A percentile compares a stretch with the other conserved stretches of the same genome.
Evolutionary conservation across 306 rosid genomes (phyloP).

Genomic region (Urtica urens): DNA sequence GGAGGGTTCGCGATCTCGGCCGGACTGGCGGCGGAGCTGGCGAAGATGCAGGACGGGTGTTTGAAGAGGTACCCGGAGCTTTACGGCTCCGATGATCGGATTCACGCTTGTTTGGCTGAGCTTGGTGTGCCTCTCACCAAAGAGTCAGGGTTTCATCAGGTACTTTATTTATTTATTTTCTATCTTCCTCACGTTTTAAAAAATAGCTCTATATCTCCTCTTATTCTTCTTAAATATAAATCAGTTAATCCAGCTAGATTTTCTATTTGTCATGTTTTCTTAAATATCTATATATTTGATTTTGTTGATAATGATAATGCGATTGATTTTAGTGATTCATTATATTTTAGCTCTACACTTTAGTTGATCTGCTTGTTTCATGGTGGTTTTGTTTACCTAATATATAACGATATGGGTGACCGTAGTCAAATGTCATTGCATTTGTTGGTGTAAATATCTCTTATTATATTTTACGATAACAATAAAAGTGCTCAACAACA

Average conservation of each 20-base stretch:
- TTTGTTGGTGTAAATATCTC: not conserved
- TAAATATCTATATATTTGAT: no score
- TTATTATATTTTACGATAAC: not conserved
- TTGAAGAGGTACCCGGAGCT: slow-evolving; percentile 42
- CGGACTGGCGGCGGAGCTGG: slow-evolving; percentile 42
- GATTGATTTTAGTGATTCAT: no score
- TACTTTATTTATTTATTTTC: slow-evolving; percentile 11
- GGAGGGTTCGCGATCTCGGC: slow-evolving; percentile 70
- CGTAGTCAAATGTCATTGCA: not conserved
- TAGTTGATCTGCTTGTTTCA: no score
- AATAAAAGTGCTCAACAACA: not conserved
- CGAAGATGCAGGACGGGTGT: slow-evolving; percentile 61
- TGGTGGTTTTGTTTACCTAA: not conserved
- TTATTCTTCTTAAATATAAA: no score
- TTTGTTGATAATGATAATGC: no score
- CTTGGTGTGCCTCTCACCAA: slow-evolving; percentile 71
- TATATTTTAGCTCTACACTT: no score
- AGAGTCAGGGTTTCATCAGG: slow-evolving; percentile 74
- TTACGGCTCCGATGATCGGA: slow-evolving; percentile 66
- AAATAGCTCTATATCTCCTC: no score
- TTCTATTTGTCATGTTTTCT: no score
- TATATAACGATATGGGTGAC: not conserved
- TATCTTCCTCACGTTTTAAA: no score
- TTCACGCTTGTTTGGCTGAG: slow-evolving; percentile 78
- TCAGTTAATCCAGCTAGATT: no score